phyloP scores from a whole-genome alignment of 192 early-diverging fungal genomes.

The Jimgerdemannia flammicorona region DNA sequence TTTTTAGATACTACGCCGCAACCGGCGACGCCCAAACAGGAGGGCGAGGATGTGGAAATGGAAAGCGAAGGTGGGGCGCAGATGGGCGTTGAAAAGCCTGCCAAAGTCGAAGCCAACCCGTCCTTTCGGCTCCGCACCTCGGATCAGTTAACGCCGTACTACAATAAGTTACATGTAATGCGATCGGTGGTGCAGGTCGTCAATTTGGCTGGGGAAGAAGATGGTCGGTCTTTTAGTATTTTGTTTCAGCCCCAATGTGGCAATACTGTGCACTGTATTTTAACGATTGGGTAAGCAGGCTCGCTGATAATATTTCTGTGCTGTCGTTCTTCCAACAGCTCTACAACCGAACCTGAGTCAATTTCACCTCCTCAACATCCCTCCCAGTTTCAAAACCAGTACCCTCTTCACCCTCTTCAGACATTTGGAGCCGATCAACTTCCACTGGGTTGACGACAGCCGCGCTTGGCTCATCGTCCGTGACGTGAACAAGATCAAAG shows the following conservation, averaged over 20 bases:
- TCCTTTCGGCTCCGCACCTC: constrained; percentile 13
- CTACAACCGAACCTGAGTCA: constrained; percentile 36
- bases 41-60: constrained; percentile 4
- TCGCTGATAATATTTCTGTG: too few species aligned
- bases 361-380: constrained; percentile 54
- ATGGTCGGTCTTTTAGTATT: constrained; percentile 25
- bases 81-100: neutral
- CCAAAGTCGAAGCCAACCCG: constrained; percentile 25
- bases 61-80: neutral
- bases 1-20: neutral
- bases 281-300: too few species aligned
- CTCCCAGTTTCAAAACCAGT: constrained; percentile 30
- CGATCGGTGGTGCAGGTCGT: constrained; percentile 56
- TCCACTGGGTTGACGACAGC: constrained; percentile 48
- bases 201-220: constrained; percentile 50
- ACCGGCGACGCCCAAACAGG: neutral
- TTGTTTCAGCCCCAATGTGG: too few species aligned
- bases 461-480: constrained; percentile 51
- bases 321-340: constrained; percentile 19
- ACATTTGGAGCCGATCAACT: constrained; percentile 35
- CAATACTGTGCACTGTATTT: too few species aligned
- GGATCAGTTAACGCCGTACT: constrained; percentile 24
- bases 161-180: constrained; percentile 69
- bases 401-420: constrained; percentile 48
- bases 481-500: constrained; percentile 14